phyloP scores from a whole-genome alignment of 495 filamentous ascomycete genomes.

The Lepraria neglecta region DNA sequence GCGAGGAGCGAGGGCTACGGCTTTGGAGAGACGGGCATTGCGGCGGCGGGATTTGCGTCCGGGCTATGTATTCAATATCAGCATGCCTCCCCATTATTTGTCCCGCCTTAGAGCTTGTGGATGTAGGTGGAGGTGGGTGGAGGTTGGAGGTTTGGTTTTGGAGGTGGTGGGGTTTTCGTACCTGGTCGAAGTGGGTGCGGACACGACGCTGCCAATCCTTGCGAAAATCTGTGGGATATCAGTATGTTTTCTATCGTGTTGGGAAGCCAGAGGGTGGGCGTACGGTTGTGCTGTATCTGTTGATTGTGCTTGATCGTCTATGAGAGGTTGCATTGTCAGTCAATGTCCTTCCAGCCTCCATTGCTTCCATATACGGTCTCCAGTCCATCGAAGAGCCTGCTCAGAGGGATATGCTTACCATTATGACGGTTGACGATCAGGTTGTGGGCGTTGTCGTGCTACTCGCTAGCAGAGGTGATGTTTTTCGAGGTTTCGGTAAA shows the following conservation, averaged over 20 bases:
- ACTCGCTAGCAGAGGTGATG: slow-evolving; percentile 7
- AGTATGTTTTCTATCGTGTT: slow-evolving; percentile 22
- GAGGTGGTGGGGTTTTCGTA: slow-evolving; percentile 47
- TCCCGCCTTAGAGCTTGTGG: slow-evolving; percentile 23
- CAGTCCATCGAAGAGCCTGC: neutral
- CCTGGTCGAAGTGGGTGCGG: slow-evolving; percentile 98
- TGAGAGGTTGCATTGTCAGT: slow-evolving; percentile 14
- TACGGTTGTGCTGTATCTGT: slow-evolving; percentile 96
- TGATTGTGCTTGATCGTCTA: slow-evolving; percentile 99
- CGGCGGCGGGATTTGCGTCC: slow-evolving; percentile 89
- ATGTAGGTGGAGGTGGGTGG: neutral
- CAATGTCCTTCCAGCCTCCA: neutral
- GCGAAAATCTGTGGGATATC: slow-evolving; percentile 73
- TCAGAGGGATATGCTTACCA: slow-evolving; percentile 37
- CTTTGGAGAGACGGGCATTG: slow-evolving; percentile 83
- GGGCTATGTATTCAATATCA: slow-evolving; percentile 53
- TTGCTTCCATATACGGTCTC: neutral
- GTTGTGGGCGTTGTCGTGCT: slow-evolving; percentile 38
- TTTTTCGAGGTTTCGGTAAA: slow-evolving; percentile 10
- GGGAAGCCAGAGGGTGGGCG: slow-evolving; percentile 36
- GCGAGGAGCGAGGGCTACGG: slow-evolving; percentile 86
- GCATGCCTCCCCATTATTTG: neutral
- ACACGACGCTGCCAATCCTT: slow-evolving; percentile 99
- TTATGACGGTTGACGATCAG: slow-evolving; percentile 61
- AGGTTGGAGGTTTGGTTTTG: slow-evolving; percentile 7